Evolutionary conservation across 805 yeast genomes (phyloP).

Genomic region (Suhomyces tanzawaensis): DNA sequence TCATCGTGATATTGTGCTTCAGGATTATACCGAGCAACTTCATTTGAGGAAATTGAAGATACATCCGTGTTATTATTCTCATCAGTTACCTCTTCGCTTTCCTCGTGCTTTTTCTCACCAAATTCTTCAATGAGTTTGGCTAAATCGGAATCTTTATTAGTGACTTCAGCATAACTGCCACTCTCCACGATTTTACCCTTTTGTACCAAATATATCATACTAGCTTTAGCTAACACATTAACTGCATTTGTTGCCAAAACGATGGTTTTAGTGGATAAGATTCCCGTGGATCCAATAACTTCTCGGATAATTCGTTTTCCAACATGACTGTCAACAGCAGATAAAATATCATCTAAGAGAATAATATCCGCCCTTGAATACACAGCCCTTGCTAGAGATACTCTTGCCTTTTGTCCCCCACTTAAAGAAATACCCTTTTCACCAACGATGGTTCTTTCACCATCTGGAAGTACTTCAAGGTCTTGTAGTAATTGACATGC

Average conservation of each 20-base stretch:
- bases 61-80: neutral
- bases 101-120: constrained; percentile 18
- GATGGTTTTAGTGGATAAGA: constrained; percentile 23
- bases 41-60: neutral
- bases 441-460: constrained; percentile 26
- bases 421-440: constrained; percentile 28
- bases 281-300: constrained; percentile 20
- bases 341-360: constrained; percentile 24
- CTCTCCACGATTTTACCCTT: constrained; percentile 54
- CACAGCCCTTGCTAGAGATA: constrained; percentile 27
- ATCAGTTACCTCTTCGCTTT: constrained; percentile 9
- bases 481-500: constrained; percentile 25
- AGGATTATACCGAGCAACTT: constrained; percentile 2
- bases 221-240: constrained; percentile 42
- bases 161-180: constrained; percentile 50
- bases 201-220: constrained; percentile 57
- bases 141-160: constrained; percentile 37
- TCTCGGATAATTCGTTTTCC: constrained; percentile 23
- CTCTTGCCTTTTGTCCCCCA: constrained; percentile 30
- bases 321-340: constrained; percentile 30
- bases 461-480: constrained; percentile 24
- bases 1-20: constrained; percentile 15
- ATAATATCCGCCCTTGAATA: constrained; percentile 26
- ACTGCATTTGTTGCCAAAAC: constrained; percentile 26
- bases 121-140: constrained; percentile 31